Evolutionary conservation across 768 basidiomycete genomes (phyloP).

Genomic region (Rhodotorula kratochvilovae): DNA sequence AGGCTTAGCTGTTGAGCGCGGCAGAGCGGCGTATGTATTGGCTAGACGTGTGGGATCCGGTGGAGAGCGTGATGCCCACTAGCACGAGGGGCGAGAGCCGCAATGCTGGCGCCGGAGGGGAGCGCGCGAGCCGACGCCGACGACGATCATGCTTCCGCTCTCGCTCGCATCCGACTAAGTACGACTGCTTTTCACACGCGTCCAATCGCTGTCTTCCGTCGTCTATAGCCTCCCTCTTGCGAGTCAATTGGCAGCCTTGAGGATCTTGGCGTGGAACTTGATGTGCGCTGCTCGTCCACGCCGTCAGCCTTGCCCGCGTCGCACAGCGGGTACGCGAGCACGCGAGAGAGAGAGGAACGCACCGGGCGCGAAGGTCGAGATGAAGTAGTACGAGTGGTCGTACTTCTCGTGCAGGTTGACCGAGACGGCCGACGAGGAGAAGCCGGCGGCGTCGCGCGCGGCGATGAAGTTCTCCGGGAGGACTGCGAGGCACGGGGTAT

Average conservation of each 20-base stretch:
- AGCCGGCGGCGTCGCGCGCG: constrained; percentile 68
- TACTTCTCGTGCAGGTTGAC: constrained; percentile 51
- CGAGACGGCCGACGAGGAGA: constrained; percentile 68
- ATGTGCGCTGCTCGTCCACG: constrained; percentile 64
- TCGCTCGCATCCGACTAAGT: too few species aligned
- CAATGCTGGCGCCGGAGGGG: too few species aligned
- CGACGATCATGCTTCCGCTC: too few species aligned
- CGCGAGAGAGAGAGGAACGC: constrained; percentile 46
- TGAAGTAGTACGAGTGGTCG: constrained; percentile 44
- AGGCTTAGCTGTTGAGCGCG: too few species aligned
- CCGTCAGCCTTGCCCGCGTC: background rate
- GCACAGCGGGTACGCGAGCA: constrained; percentile 55
- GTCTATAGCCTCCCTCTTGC: background rate
- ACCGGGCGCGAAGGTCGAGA: constrained; percentile 37
- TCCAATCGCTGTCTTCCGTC: too few species aligned
- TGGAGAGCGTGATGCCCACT: too few species aligned
- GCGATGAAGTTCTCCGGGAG: constrained; percentile 82
- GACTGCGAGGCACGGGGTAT: constrained; percentile 47
- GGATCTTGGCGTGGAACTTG: constrained; percentile 81
- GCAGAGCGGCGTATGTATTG: too few species aligned
- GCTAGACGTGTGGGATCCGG: too few species aligned
- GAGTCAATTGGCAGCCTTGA: constrained; percentile 53
- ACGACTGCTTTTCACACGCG: too few species aligned
- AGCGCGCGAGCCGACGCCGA: too few species aligned
- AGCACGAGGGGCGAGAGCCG: too few species aligned